These are phyloP conservation scores for Parascedosporium putredinis DNA, from an alignment of 2,329 filamentous ascomycete species.

Conservation along the genomic window DNA sequence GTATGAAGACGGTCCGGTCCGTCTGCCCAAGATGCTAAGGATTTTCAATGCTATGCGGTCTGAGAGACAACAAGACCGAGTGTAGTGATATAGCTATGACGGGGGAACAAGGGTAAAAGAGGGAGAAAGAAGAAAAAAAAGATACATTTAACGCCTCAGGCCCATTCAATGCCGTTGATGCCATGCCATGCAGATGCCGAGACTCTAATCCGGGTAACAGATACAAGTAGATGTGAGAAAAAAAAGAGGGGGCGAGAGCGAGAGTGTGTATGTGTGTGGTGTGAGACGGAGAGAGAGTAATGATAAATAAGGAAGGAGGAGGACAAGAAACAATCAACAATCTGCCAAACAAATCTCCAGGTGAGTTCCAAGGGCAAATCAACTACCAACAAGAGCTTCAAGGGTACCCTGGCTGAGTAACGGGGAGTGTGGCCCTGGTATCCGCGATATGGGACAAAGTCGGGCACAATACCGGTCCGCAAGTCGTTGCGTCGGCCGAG, in stretches of 20 bases:
- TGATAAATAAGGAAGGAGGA: too few species aligned
- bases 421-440: slow-evolving; percentile 11
- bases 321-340: slow-evolving; percentile 2
- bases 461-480: slow-evolving; percentile 61
- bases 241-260: slow-evolving; percentile 5
- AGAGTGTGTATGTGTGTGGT: not conserved
- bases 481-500: slow-evolving; percentile 59
- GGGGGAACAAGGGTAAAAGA: slow-evolving; percentile 4
- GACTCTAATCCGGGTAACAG: slow-evolving; percentile 5
- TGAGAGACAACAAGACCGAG: too few species aligned
- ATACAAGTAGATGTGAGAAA: slow-evolving; percentile 13
- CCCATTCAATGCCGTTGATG: slow-evolving; percentile 20
- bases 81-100: too few species aligned
- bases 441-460: slow-evolving; percentile 29
- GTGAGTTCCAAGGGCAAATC: not conserved
- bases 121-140: not conserved
- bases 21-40: too few species aligned
- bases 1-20: too few species aligned
- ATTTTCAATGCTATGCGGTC: too few species aligned
- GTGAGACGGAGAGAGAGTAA: too few species aligned
- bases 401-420: not conserved
- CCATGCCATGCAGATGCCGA: slow-evolving; percentile 16
- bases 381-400: not conserved
- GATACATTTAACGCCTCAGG: slow-evolving; percentile 16
- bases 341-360: not conserved